Base-by-base conservation (phyloP, 2,329 filamentous ascomycete species). In the Trichoderma asperellum region DNA sequence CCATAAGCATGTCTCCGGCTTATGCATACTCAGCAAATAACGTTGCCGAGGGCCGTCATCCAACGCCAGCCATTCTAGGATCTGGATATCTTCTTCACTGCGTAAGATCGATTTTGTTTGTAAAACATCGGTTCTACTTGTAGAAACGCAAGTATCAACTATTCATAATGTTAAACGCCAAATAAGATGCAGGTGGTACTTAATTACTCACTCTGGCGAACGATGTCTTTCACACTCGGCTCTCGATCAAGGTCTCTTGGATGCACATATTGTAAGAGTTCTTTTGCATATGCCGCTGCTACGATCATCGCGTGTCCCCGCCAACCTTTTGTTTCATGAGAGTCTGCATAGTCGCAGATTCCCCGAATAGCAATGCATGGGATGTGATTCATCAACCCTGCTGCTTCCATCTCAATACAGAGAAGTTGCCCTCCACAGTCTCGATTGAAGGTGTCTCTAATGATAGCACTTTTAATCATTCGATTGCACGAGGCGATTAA, bases 1-100 rank as follows among this genome's bases (percentile, higher is more conserved):
- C 84, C 84, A 87, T 60, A 79, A 68, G 0, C 83, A 80, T 1
- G 84, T 86, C 5, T 77, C 79, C 11, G 69, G 24, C 55, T 85
- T 78, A 52, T 78, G 75, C 14, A 73, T 72, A 5, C 60, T 71
- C 7, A 83, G 69, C n/a, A 77, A 76, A 68, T 83, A 80, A 12
- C 62, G 76, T 35, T 85, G 83, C 55, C 83, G 78, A 18, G 74
- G 18, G 4, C 64, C 64, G 70, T 81, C 82, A 34, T 83, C 74
- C 2, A 74, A 64, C 4, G 80, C 78, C 10, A 85, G 72, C 83
- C 82, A 85, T 7, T 80, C 65, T 0, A 79, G 73, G 24, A 82
- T 62, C 64, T 7, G 4, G 14, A 2, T 27, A 10, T 40, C 49
- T 43, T 55, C 49, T 8, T 40, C 18, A 5, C 29, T 53, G 5